Percentiles rank a stretch among this genome's conserved stretches.
Evolutionary conservation across 78 protist genomes (phyloP).

Genomic region (Dictyostelium citrinum): DNA sequence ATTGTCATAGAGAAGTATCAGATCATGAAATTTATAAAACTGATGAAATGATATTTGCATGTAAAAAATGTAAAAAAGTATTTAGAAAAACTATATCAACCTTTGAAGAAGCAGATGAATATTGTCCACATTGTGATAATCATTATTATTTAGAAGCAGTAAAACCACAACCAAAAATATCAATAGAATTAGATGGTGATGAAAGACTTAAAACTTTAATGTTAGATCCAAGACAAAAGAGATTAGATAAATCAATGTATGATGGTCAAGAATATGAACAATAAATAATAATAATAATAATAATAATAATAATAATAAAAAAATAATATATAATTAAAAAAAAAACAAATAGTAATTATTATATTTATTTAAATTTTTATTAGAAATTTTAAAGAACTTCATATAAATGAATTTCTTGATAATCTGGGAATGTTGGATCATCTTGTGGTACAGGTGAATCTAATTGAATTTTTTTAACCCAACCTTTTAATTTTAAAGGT

Average conservation of each 20-base stretch:
- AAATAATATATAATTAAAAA: neutral
- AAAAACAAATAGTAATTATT: neutral
- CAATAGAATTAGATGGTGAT: conserved; percentile 17
- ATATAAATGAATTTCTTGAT: conserved; percentile 27
- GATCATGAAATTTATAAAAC: conserved; percentile 77
- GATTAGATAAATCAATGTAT: neutral
- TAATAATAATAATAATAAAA: neutral
- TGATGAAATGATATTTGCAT: conserved; percentile 84
- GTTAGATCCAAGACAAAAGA: conserved; percentile 5
- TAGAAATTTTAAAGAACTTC: conserved; percentile 2
- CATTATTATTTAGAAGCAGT: conserved; percentile 66
- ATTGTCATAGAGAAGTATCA: conserved; percentile 87
- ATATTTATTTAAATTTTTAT: neutral
- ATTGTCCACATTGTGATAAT: conserved; percentile 92
- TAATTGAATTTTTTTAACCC: conserved; percentile 12
- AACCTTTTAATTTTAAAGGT: conserved; percentile 58
- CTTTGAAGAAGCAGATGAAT: conserved; percentile 87
- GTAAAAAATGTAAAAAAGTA: conserved; percentile 92
- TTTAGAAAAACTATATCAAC: conserved; percentile 82
- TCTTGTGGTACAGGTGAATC: conserved; percentile 24
- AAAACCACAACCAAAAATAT: conserved; percentile 21
- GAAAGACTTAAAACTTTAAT: neutral
- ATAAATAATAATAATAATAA: neutral
- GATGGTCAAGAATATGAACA: conserved; percentile 24
- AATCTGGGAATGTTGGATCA: conserved; percentile 18